These are phyloP conservation scores for Pseudopithomyces chartarum DNA, from an alignment of 2,329 filamentous ascomycete species.

Conservation along the genomic window DNA sequence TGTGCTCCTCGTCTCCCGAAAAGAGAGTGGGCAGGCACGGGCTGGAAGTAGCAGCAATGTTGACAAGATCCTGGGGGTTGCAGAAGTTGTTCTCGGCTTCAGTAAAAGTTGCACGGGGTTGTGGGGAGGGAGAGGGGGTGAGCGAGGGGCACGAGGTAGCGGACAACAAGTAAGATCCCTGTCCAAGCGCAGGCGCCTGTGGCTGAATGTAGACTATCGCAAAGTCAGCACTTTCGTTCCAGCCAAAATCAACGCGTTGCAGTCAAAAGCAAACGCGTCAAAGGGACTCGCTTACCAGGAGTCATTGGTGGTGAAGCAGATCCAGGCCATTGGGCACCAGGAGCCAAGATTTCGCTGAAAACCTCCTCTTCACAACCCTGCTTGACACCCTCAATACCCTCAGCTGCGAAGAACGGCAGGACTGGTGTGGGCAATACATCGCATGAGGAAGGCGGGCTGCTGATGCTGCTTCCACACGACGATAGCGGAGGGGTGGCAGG, in stretches of 20 bases:
- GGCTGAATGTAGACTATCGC: constrained; percentile 68
- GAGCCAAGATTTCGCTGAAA: constrained; percentile 72
- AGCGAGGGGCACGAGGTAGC: constrained; percentile 78
- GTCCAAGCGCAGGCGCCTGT: constrained; percentile 69
- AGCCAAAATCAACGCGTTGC: neutral
- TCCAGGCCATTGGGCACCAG: constrained; percentile 72
- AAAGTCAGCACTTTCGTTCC: constrained; percentile 26
- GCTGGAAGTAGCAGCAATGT: constrained; percentile 67
- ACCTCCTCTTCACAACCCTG: constrained; percentile 71
- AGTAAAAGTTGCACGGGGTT: constrained; percentile 69
- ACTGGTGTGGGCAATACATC: constrained; percentile 82
- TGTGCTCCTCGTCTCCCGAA: constrained; percentile 66
- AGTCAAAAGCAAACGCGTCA: neutral
- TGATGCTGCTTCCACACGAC: constrained; percentile 79
- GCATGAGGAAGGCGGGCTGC: constrained; percentile 77
- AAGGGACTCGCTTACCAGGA: constrained; percentile 69
- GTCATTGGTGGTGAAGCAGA: constrained; percentile 85
- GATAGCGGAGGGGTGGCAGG: constrained; percentile 89
- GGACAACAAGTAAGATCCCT: constrained; percentile 72
- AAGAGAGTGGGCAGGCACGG: constrained; percentile 66
- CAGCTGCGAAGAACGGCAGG: constrained; percentile 70
- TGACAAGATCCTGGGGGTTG: constrained; percentile 81
- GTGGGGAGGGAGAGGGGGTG: constrained; percentile 83
- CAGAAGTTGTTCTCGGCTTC: constrained; percentile 84
- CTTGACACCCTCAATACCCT: constrained; percentile 48